phyloP scores from a whole-genome alignment of 1,139 yeast genomes.

The Pichia sp. region DNA sequence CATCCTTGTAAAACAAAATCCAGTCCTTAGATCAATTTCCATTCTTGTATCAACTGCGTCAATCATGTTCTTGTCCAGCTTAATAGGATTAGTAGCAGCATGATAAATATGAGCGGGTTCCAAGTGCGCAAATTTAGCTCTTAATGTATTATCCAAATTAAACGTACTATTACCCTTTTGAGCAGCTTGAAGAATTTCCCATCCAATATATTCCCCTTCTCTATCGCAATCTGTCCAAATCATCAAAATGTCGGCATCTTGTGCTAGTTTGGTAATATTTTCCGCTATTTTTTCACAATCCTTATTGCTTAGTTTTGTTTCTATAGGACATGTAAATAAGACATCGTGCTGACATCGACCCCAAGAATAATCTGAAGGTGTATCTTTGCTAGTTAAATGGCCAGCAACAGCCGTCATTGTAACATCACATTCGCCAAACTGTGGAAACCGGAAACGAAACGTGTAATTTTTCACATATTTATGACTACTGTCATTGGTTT shows the following conservation, averaged over 20 bases:
- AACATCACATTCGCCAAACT: slow-evolving; percentile 59
- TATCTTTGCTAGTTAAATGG: slow-evolving; percentile 63
- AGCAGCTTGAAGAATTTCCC: slow-evolving; percentile 72
- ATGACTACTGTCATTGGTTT: slow-evolving; percentile 40
- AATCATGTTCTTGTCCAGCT: slow-evolving; percentile 61
- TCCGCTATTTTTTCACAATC: slow-evolving; percentile 42
- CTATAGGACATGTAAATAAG: slow-evolving; percentile 61
- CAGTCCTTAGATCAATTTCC: slow-evolving; percentile 85
- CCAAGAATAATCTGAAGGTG: slow-evolving; percentile 63
- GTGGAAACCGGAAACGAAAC: slow-evolving; percentile 54
- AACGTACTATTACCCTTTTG: slow-evolving; percentile 42
- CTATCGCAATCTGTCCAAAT: slow-evolving; percentile 99
- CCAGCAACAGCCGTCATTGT: slow-evolving; percentile 93
- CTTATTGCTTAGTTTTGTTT: slow-evolving; percentile 30
- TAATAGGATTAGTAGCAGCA: slow-evolving; percentile 66
- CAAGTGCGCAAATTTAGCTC: slow-evolving; percentile 85
- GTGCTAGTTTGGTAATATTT: slow-evolving; percentile 66
- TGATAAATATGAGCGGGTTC: slow-evolving; percentile 63
- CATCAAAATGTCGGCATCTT: slow-evolving; percentile 55
- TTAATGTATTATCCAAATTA: slow-evolving; percentile 38
- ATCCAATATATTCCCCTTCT: slow-evolving; percentile 95
- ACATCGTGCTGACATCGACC: slow-evolving; percentile 55
- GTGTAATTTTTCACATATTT: slow-evolving; percentile 75
- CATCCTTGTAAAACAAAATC: slow-evolving; percentile 81
- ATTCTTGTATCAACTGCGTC: slow-evolving; percentile 80